Base-by-base conservation (phyloP, 2,329 filamentous ascomycete genomes). In the Colletotrichum siamense region DNA sequence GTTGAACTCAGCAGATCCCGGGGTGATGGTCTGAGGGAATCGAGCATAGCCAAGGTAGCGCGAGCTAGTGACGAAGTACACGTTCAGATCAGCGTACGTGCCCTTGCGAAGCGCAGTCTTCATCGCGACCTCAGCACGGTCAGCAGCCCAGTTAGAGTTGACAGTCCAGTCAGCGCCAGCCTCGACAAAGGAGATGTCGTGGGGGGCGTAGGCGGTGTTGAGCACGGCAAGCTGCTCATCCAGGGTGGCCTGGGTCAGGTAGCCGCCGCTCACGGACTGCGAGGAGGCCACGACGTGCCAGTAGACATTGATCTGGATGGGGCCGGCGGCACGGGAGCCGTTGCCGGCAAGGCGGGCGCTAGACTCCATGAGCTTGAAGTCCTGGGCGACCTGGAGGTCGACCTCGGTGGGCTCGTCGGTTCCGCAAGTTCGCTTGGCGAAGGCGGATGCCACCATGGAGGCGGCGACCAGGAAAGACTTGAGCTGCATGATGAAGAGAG, bases 121-220 rank as follows among this genome's bases (percentile, higher is more conserved):
- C 87, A 89, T 89, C 61, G 80, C 82, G 39, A 85, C 76, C 80
- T 88, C 85, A 10, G 79, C 77, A 3, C 82, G 81, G 28, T 87
- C 88, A 15, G 77, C 78, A 49, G 87, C 87, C 88, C 88, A 91
- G 79, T 82, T 81, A 22, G 81, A 39, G 83, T 91, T 90, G 79
- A 89, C 82, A 28, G 89, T 89, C 79, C 84, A 87, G 71, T 86
- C 85, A 18, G 81, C 87, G 67, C 83, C 84, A 32, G 85, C 82
- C 57, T 88, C 84, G 24, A 82, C 84, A 80, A 91, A 91, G 2
- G 80, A 80, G 75, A 90, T 84, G 65, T 85, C 84, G 32, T 89
- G 83, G 1, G 85, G 83, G 9, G 82, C 82, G 73, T 86, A 91
- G 13, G 86, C 87, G 0, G 78, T 75, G 79, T 90, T 90, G 78